Base-by-base conservation (phyloP, 805 yeast genomes). In the Kregervanrija fluxuum region DNA sequence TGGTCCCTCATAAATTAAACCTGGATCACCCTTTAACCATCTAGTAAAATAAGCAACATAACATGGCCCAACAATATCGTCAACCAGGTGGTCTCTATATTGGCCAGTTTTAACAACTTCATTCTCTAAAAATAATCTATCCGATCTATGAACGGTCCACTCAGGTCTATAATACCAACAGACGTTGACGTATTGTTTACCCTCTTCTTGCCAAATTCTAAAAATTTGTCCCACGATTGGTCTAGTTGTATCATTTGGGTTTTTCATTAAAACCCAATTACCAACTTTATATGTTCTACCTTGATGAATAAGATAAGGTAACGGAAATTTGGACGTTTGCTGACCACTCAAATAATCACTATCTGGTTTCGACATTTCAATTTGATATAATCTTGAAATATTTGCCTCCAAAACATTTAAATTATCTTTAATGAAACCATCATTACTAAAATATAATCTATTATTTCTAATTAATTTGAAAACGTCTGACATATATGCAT, bases 141-240 rank as follows among this genome's bases (percentile, higher is more conserved):
- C 98, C 37, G 74, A 83, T 54, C 95, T 77, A 64, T 93, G 99
- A 38, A 93, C 95, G 0, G 99, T 93, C 72, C 95, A 97, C 62
- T 93, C 98, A 1, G 99, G 96, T 54, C 98, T 79, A 58, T 87
- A 84, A 65, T 91, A 93, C 99, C 98, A 93, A 69, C 98, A 93
- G 35, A 87, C 95, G 61, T 93, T 91, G 59, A 90, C 76, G 80
- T 90, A 90, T 48, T 82, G 77, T 55, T 82, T 80, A 9, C 79
- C 77, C 44, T 90, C 95, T 51, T 89, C 95, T 48, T 82, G 79
- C 99, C 99, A 93, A 49, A 93, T 76, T 56, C 96, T 76, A 68
- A 91, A 93, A 30, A 93, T 77, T 65, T 93, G 99, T 12, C 95
- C 96, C 33, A 89, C 86, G 15, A 90, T 90, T 12, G 99, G 98